phyloP scores from a whole-genome alignment of 2,329 filamentous ascomycete species.

The Stylonectria norvegica region DNA sequence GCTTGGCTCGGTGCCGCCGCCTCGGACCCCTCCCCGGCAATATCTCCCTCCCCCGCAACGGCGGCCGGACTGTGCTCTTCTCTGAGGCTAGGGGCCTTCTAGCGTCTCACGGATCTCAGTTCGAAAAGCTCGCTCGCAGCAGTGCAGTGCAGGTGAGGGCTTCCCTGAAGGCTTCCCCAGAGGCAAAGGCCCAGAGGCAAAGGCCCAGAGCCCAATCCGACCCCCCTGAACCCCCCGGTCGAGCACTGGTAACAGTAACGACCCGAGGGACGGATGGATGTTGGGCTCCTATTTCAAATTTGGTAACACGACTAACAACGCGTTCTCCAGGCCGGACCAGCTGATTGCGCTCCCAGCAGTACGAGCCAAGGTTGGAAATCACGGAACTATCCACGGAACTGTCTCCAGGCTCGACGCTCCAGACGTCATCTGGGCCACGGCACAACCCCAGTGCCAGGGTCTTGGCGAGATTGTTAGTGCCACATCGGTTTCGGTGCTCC shows the following conservation, averaged over 20 bases:
- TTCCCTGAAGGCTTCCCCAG: no score
- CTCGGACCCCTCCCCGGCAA: constrained; percentile 12
- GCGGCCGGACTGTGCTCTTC: no score
- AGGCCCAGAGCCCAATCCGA: neutral
- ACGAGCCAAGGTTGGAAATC: no score
- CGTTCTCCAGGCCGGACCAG: no score
- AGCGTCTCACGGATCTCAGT: constrained; percentile 1
- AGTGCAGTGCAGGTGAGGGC: neutral
- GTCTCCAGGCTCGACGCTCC: neutral
- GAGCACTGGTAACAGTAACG: neutral
- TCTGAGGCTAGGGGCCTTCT: no score
- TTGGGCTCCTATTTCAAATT: no score
- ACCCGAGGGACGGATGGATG: neutral
- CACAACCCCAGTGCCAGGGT: no score
- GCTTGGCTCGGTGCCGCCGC: constrained; percentile 23
- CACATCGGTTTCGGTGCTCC: constrained; percentile 17
- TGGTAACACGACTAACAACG: constrained; percentile 1
- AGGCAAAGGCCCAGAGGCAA: no score
- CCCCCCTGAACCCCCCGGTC: neutral
- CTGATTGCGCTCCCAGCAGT: no score
- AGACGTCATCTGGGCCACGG: neutral
- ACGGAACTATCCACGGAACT: no score
- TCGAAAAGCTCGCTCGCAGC: no score
- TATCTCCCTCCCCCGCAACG: constrained; percentile 18
- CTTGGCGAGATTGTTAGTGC: constrained; percentile 8